Evolutionary conservation across 441 rosid species (phyloP).

Genomic region (Syzygium malaccense): DNA sequence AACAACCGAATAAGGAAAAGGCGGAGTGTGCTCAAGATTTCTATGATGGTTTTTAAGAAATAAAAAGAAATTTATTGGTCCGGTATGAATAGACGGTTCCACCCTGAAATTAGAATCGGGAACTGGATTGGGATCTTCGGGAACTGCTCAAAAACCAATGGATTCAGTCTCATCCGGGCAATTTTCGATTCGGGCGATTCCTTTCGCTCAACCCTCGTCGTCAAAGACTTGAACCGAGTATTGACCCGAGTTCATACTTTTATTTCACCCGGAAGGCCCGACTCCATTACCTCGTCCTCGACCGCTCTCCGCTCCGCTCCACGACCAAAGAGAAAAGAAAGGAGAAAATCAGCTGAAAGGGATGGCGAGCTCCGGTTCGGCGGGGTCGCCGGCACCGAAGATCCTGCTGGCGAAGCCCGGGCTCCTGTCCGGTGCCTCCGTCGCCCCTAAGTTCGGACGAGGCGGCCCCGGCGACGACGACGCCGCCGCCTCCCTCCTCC

Average conservation of each 20-base stretch:
- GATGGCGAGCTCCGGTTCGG: neutral
- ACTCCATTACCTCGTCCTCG: neutral
- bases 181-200: no score
- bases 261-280: neutral
- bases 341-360: neutral
- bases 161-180: no score
- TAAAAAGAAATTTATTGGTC: no score
- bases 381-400: constrained; percentile 34
- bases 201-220: no score
- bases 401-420: constrained; percentile 72
- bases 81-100: no score
- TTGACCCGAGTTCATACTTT: neutral
- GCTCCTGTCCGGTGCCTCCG: constrained; percentile 32
- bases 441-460: constrained; percentile 55
- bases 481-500: constrained; percentile 18
- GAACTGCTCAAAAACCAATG: no score
- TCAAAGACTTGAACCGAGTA: neutral
- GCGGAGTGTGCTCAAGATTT: no score
- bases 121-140: no score
- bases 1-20: no score
- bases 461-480: constrained; percentile 29
- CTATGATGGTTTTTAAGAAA: no score
- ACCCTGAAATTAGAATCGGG: no score
- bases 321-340: neutral
- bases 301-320: neutral